A percentile compares a stretch with the other conserved stretches of the same genome.
phyloP scores from a whole-genome alignment of 345 rosid species.

The Brassica rapa region DNA sequence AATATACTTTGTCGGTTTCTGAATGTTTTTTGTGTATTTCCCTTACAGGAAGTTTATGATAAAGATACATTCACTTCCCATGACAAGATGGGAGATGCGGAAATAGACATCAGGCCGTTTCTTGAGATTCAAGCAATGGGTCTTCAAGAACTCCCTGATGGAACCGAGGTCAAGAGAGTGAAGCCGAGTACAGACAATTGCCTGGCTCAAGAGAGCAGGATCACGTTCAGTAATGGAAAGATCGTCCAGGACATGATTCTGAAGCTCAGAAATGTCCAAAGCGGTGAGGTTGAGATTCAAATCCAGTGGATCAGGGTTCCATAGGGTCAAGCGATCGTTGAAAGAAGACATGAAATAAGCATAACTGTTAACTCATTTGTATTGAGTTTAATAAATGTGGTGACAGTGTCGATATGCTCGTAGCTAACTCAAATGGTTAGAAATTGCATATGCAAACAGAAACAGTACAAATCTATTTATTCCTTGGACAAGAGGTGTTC shows the following conservation, averaged over 20 bases:
- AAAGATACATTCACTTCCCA: constrained; percentile 63
- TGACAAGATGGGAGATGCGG: constrained; percentile 83
- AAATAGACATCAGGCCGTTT: constrained; percentile 55
- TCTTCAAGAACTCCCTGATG: constrained; percentile 46
- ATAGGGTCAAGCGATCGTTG: not conserved
- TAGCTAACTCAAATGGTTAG: not conserved
- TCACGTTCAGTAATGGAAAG: constrained; percentile 47
- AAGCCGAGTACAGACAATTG: constrained; percentile 52
- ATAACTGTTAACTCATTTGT: not conserved
- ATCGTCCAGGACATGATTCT: constrained; percentile 58
- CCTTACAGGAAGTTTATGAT: constrained; percentile 67
- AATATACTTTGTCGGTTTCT: not conserved
- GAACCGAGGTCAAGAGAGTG: constrained; percentile 48
- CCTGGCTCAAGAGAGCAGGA: constrained; percentile 56
- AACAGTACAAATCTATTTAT: not conserved
- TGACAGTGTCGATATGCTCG: not conserved
- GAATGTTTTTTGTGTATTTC: not conserved
- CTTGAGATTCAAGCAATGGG: constrained; percentile 47
- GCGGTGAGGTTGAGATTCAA: constrained; percentile 63
- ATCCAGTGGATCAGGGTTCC: constrained; percentile 56
- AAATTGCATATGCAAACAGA: not conserved
- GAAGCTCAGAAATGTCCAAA: constrained; percentile 52
- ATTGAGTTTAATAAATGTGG: not conserved
- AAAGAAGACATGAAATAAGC: not conserved
- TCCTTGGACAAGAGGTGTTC: not conserved